These are phyloP conservation scores for Udeniomyces megalosporus DNA, from an alignment of 768 basidiomycete species.

Conservation along the genomic window DNA sequence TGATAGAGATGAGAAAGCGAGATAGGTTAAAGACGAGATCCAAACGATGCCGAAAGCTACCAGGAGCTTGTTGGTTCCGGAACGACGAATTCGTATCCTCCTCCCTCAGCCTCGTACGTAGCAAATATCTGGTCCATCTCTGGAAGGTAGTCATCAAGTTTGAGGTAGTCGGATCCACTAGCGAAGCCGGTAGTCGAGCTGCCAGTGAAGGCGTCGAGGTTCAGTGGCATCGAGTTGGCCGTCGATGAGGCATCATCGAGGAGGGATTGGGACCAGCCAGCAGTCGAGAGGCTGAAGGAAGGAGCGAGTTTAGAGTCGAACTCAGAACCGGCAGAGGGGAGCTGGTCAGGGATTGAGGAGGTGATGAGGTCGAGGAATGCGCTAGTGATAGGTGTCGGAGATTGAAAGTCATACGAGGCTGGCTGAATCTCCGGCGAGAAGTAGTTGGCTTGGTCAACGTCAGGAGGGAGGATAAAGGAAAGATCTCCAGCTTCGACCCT, in stretches of 20 bases:
- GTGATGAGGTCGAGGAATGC: too few relatives aligned
- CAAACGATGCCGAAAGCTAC: background rate
- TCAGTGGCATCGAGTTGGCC: background rate
- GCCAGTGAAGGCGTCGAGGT: background rate
- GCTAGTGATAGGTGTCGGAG: too few relatives aligned
- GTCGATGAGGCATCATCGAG: background rate
- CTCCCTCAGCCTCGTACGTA: background rate
- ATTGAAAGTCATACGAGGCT: too few relatives aligned
- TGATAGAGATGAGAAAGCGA: background rate
- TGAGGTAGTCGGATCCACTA: too few relatives aligned
- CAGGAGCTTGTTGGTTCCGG: background rate
- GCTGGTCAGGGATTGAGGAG: background rate
- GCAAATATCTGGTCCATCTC: background rate
- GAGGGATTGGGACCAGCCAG: background rate
- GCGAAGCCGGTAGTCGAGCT: background rate
- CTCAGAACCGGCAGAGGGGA: background rate
- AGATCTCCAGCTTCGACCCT: background rate
- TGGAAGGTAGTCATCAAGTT: too few relatives aligned
- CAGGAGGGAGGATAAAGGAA: background rate
- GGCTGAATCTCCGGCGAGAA: too few relatives aligned
- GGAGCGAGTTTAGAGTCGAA: background rate
- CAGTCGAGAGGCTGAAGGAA: background rate
- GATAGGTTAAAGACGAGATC: background rate
- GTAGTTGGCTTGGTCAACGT: background rate
- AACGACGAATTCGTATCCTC: background rate